Evolutionary conservation across 129 eudicot genomes (phyloP).

Genomic region (Flaveria bidentis): DNA sequence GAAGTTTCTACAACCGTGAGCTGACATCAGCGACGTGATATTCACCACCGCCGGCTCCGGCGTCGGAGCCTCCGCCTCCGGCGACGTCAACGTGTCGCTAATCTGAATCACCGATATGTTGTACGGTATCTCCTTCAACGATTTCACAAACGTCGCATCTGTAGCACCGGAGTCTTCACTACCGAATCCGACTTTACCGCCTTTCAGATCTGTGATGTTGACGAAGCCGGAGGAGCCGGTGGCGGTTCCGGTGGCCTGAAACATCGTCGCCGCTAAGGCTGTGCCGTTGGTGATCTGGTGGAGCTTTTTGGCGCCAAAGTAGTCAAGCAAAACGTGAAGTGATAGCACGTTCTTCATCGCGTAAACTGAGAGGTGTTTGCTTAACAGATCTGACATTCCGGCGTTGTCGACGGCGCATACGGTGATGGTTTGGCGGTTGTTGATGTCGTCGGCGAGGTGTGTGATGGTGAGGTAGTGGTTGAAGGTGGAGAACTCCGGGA

Average conservation of each 20-base stretch:
- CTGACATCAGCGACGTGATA: conserved; percentile 64
- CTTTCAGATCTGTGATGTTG: conserved; percentile 85
- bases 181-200: conserved; percentile 86
- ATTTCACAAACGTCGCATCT: conserved; percentile 60
- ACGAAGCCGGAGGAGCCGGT: conserved; percentile 86
- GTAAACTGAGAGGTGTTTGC: conserved; percentile 53
- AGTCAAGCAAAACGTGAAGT: conserved; percentile 82
- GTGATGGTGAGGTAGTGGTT: conserved; percentile 82
- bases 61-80: conserved; percentile 86
- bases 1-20: conserved; percentile 80
- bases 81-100: conserved; percentile 53
- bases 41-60: conserved; percentile 68
- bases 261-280: conserved; percentile 85
- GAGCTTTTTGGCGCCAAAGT: conserved; percentile 86
- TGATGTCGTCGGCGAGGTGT: conserved; percentile 88
- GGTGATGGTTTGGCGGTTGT: conserved; percentile 78
- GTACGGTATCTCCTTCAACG: conserved; percentile 69
- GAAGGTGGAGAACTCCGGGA: conserved; percentile 85
- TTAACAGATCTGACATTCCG: conserved; percentile 68
- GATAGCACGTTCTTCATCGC: conserved; percentile 69
- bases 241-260: conserved; percentile 90
- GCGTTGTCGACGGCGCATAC: conserved; percentile 76
- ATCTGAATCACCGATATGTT: conserved; percentile 82
- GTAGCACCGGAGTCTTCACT: conserved; percentile 48
- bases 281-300: conserved; percentile 91